Percentiles rank a stretch among this genome's conserved stretches.
Conservation (phyloP, 2,329 filamentous ascomycete genomes). For the Cladophialophora bantiana region DNA sequence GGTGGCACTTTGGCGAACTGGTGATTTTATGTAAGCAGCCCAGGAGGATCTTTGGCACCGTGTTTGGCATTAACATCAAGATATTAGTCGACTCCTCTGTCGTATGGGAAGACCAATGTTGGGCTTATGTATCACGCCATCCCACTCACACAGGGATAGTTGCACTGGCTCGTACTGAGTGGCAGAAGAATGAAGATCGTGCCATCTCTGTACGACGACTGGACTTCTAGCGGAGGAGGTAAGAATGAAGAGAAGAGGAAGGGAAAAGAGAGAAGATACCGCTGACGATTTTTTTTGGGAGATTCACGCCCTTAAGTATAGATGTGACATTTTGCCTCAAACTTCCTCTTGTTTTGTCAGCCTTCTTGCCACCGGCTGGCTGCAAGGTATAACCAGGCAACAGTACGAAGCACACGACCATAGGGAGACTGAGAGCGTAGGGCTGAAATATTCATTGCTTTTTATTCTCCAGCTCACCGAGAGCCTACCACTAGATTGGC, state of each 20-base stretch:
- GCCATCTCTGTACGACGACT: not conserved
- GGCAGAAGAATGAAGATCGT: no score
- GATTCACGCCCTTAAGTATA: constrained; percentile 3
- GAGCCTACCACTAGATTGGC: constrained; percentile 7
- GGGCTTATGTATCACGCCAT: not conserved
- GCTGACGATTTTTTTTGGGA: not conserved
- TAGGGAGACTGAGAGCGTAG: not conserved
- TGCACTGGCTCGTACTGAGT: not conserved
- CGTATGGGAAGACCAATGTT: not conserved
- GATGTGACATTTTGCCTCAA: not conserved
- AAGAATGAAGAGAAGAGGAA: not conserved
- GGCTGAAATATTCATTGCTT: constrained; percentile 5
- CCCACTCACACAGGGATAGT: not conserved
- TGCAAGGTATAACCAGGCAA: constrained; percentile 5
- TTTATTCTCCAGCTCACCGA: constrained; percentile 2
- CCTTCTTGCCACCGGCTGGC: constrained; percentile 6
- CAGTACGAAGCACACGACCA: constrained; percentile 6
- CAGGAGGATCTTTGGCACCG: not conserved
- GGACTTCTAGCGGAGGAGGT: not conserved
- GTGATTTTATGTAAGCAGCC: not conserved
- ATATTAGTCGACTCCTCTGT: not conserved
- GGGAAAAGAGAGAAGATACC: not conserved
- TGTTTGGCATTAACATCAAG: not conserved
- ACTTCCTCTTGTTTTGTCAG: not conserved
- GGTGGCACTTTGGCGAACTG: not conserved